These are phyloP conservation scores for Aspergillus incahuasiensis DNA, from an alignment of 495 filamentous ascomycete genomes.

Conservation along the genomic window DNA sequence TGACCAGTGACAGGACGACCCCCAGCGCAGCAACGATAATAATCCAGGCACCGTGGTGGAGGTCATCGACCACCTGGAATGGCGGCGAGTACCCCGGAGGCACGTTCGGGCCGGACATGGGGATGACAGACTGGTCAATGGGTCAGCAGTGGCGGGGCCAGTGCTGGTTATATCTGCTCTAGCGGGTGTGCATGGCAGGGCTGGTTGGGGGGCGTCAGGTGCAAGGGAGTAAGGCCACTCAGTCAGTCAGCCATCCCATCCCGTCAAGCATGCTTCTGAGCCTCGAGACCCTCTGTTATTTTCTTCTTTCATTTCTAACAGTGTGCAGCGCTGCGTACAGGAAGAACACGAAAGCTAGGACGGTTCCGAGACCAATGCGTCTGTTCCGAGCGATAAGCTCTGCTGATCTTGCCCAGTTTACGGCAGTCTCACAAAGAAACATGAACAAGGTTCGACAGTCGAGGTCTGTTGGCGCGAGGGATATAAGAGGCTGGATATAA, in stretches of 20 bases:
- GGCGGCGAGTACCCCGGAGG: slow-evolving; percentile 37
- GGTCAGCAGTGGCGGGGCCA: neutral
- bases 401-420: neutral
- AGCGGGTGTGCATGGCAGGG: neutral
- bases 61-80: slow-evolving; percentile 37
- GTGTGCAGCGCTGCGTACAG: neutral
- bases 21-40: slow-evolving; percentile 46
- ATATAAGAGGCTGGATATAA: neutral
- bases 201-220: neutral
- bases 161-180: slow-evolving; percentile 8
- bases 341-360: neutral
- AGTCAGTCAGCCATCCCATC: neutral
- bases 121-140: slow-evolving; percentile 13
- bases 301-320: neutral
- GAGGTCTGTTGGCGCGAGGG: slow-evolving; percentile 1
- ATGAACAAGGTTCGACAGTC: neutral
- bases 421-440: neutral
- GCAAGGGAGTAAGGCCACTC: neutral
- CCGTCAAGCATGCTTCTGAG: no score
- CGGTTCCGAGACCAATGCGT: neutral
- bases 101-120: slow-evolving; percentile 25
- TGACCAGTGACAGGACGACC: slow-evolving; percentile 43
- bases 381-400: no score
- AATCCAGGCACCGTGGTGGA: slow-evolving; percentile 40
- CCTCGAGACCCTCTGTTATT: neutral